These are phyloP conservation scores for Lizanozyma gosingica DNA, from an alignment of 1,139 yeast species.

Conservation along the genomic window DNA sequence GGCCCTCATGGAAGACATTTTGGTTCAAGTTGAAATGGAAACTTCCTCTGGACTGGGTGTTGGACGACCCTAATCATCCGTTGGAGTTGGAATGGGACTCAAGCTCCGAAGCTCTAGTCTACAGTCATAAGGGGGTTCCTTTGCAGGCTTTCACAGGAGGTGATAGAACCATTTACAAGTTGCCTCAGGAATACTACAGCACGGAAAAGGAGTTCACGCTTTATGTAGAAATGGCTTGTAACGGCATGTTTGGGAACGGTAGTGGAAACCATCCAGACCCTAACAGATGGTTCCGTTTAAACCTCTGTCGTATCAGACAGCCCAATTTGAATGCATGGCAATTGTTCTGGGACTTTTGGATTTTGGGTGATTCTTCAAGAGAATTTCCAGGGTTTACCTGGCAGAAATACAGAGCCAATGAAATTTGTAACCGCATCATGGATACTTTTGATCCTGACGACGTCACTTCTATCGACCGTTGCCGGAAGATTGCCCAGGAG, in stretches of 20 bases:
- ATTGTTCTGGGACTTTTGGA: constrained; percentile 74
- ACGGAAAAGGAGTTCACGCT: constrained; percentile 38
- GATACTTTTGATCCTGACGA: constrained; percentile 62
- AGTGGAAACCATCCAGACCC: constrained; percentile 55
- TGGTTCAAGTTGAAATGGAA: constrained; percentile 72
- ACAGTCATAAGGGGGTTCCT: constrained; percentile 57
- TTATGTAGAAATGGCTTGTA: constrained; percentile 85
- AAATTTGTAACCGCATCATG: constrained; percentile 71
- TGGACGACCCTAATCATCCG: constrained; percentile 30
- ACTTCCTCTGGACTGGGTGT: constrained; percentile 55
- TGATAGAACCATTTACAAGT: constrained; percentile 64
- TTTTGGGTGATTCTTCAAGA: constrained; percentile 83
- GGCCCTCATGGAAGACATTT: constrained; percentile 95
- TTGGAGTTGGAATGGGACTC: constrained; percentile 81
- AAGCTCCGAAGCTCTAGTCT: constrained; percentile 76
- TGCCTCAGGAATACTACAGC: constrained; percentile 48
- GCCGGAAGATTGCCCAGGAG: constrained; percentile 59
- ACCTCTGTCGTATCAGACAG: constrained; percentile 66
- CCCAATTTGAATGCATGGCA: constrained; percentile 79
- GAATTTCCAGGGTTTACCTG: constrained; percentile 67
- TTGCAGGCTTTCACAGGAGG: constrained; percentile 82
- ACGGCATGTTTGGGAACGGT: constrained; percentile 90
- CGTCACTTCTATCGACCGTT: constrained; percentile 37
- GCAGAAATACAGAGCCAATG: constrained; percentile 81
- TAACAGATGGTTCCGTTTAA: constrained; percentile 60